Evolutionary conservation across 805 yeast genomes (phyloP).

Genomic region (Cyberlindnera sargentensis): DNA sequence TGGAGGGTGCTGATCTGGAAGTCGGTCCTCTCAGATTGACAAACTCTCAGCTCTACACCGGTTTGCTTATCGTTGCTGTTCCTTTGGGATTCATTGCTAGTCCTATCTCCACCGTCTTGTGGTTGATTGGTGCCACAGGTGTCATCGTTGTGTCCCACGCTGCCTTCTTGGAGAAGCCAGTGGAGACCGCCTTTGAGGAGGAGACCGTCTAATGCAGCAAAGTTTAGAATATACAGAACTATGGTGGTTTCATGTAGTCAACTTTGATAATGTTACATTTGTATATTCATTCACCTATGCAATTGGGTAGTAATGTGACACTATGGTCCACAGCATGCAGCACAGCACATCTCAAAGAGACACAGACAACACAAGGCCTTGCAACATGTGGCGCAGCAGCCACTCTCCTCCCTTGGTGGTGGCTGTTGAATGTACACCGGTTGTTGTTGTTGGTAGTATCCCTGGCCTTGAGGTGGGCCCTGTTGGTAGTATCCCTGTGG

Average conservation of each 20-base stretch:
- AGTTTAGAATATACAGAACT: no score
- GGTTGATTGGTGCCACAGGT: constrained; percentile 86
- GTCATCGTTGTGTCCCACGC: constrained; percentile 82
- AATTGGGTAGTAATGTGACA: no score
- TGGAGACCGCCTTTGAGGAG: constrained; percentile 90
- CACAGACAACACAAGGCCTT: constrained; percentile 20
- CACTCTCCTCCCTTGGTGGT: constrained; percentile 12
- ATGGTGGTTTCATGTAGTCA: no score
- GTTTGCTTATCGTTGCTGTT: constrained; percentile 63
- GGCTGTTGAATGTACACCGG: constrained; percentile 22
- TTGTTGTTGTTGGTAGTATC: constrained; percentile 22
- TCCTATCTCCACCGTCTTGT: constrained; percentile 82
- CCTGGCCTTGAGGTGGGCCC: constrained; percentile 10
- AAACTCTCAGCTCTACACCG: constrained; percentile 79
- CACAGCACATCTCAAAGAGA: constrained; percentile 15
- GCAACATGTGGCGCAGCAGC: constrained; percentile 15
- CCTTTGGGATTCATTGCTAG: constrained; percentile 85
- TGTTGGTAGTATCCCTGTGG: constrained; percentile 7
- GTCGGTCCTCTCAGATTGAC: constrained; percentile 62
- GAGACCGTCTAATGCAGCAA: constrained; percentile 28
- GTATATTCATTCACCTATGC: no score
- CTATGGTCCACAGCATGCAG: no score
- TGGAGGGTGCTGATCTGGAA: constrained; percentile 78
- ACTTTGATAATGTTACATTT: no score
- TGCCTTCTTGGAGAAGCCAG: constrained; percentile 86